Base-by-base conservation (phyloP, 768 basidiomycete species). In the Roridomyces roridus region DNA sequence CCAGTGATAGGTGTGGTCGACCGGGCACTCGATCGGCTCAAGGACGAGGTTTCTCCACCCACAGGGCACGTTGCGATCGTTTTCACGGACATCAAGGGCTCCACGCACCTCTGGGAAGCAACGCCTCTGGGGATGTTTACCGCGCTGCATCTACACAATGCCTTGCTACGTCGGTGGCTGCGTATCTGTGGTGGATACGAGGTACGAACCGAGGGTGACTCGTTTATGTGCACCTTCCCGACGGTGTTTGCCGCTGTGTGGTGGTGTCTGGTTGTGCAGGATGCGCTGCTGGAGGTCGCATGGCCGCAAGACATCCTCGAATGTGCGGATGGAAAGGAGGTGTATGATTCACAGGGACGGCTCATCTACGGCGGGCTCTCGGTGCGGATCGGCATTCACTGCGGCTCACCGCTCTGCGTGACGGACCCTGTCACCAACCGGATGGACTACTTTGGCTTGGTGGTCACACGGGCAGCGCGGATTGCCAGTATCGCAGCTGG, bases 191-290 rank as follows among this genome's bases (percentile, higher is more conserved):
- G 95, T 21, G 96, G 97, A 0, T 99, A 98, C 72, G 94, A 98
- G 74, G 96, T 98, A 66, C 98, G 98, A 76, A 99, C 96, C 7
- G 96, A 99, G 85, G 96, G 96, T 23, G 97, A 98, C 67, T 87
- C 95, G 1, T 99, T 99, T 79, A 95, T 99, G 91, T 95, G 95
- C 48, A 92, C 96, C 21, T 99, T 99, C 82, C 91, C 93, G 2
- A 91, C 88, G 4, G 85, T 94, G 10, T 79, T 94, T 1, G 82
- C 91, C 0, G 97, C 93, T 0, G 73, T 98, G 21, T 87, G 93
- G 80, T 99, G 94, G 91, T 89, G 88, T 63, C 77, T 97, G 64
- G 86, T 84, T 24, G 90, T 95, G n/a, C 97, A 98, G 70, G 74
- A 86, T 18, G 84, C 90, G 64, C 79, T 99, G 7, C 77, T 98